Conservation (phyloP, 2,329 filamentous ascomycete genomes). For the Monosporascus sp. region DNA sequence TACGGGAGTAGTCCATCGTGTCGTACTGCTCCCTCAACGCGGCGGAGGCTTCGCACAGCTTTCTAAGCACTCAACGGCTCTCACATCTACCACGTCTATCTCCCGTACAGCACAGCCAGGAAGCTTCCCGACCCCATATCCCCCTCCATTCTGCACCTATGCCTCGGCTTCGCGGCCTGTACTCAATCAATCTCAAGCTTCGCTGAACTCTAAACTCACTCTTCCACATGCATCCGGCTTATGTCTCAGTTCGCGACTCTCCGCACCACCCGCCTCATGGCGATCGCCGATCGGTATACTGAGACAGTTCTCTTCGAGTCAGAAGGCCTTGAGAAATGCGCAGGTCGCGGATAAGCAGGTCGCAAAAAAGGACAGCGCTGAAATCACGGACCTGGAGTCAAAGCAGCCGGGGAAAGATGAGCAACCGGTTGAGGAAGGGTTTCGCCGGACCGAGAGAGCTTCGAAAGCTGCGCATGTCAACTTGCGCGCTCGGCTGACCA, state of each 20-base stretch:
- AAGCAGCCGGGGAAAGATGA: conserved; percentile 34
- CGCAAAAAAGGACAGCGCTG: conserved; percentile 5
- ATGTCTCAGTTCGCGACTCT: conserved; percentile 5
- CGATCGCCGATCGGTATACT: conserved; percentile 7
- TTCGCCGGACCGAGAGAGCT: conserved; percentile 76
- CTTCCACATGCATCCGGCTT: conserved; percentile 1
- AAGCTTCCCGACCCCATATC: conserved; percentile 2
- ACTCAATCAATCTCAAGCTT: conserved; percentile 9
- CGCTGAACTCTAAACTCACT: conserved; percentile 9
- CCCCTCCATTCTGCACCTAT: neutral
- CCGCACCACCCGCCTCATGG: conserved; percentile 4
- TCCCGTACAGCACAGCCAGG: conserved; percentile 3
- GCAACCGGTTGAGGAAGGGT: conserved; percentile 54
- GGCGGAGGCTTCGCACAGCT: conserved; percentile 29
- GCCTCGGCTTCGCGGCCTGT: neutral
- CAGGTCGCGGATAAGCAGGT: conserved; percentile 7
- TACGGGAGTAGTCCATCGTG: conserved; percentile 44
- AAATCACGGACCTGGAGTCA: conserved; percentile 22
- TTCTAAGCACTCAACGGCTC: conserved; percentile 9
- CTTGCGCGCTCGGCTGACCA: conserved; percentile 79
- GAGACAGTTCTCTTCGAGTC: conserved; percentile 16
- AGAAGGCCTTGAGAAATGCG: conserved; percentile 1
- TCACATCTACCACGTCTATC: conserved; percentile 5
- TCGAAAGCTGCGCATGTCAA: conserved; percentile 85
- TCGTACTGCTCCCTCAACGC: conserved; percentile 43